These are phyloP conservation scores for Tuber calosporum DNA, from an alignment of 495 filamentous ascomycete species.

Conservation along the genomic window DNA sequence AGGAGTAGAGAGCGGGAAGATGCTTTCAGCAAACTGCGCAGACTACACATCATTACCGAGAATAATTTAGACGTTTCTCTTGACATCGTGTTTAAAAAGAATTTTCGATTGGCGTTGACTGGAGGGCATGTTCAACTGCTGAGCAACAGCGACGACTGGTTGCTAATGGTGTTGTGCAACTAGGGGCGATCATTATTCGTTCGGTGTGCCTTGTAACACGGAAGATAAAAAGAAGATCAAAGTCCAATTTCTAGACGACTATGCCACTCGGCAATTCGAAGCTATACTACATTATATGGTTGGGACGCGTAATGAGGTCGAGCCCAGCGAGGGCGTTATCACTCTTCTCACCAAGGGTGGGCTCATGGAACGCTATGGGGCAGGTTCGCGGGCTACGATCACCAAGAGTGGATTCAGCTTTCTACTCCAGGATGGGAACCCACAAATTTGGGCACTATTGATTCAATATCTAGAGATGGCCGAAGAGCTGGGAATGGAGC, in stretches of 20 bases:
- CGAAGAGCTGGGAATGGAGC: conserved; percentile 70
- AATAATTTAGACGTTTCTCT: conserved; percentile 22
- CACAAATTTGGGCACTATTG: conserved; percentile 91
- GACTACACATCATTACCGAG: conserved; percentile 67
- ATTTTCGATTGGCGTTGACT: conserved; percentile 66
- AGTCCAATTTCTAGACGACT: conserved; percentile 69
- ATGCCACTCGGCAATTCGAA: conserved; percentile 86
- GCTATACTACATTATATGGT: conserved; percentile 94
- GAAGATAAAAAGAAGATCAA: conserved; percentile 54
- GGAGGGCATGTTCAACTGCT: conserved; percentile 49
- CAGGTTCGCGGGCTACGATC: conserved; percentile 57
- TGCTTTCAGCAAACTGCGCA: conserved; percentile 68
- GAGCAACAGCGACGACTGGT: neutral
- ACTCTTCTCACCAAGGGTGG: conserved; percentile 67
- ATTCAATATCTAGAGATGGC: conserved; percentile 86
- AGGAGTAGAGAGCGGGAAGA: conserved; percentile 63
- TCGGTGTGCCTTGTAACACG: conserved; percentile 71
- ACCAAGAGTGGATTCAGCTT: conserved; percentile 91
- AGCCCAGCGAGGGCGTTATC: conserved; percentile 73
- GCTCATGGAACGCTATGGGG: conserved; percentile 59
- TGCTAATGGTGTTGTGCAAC: neutral
- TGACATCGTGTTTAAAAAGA: conserved; percentile 37
- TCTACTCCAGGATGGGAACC: conserved; percentile 85
- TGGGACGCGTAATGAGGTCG: conserved; percentile 51
- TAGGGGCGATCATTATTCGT: conserved; percentile 68